Evolutionary conservation across 495 filamentous ascomycete genomes (phyloP).

Genomic region (Glutinoglossum americanum): DNA sequence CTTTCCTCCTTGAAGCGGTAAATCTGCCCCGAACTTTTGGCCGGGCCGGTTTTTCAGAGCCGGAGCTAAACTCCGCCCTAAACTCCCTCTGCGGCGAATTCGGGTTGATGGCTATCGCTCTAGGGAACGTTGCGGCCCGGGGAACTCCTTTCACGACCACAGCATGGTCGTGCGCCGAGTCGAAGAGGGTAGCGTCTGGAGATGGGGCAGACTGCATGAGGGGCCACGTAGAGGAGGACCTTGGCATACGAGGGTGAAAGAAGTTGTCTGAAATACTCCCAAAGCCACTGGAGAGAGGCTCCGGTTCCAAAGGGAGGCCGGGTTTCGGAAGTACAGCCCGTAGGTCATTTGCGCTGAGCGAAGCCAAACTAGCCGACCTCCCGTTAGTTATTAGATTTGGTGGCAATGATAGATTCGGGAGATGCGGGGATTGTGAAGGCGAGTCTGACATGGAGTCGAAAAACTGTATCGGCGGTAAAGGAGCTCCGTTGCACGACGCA

Average conservation of each 20-base stretch:
- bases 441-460: constrained; percentile 1
- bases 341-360: constrained; percentile 17
- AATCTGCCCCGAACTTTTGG: constrained; percentile 48
- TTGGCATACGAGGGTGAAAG: constrained; percentile 7
- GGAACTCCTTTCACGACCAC: background rate
- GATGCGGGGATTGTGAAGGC: constrained; percentile 21
- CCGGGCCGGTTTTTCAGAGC: constrained; percentile 27
- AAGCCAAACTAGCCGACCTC: constrained; percentile 19
- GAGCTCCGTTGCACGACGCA: background rate
- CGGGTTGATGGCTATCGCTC: constrained; percentile 34
- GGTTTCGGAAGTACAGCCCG: constrained; percentile 19
- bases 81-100: constrained; percentile 32
- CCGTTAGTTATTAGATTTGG: constrained; percentile 18
- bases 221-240: constrained; percentile 1
- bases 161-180: constrained; percentile 4
- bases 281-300: constrained; percentile 7
- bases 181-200: constrained; percentile 5
- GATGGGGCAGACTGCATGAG: background rate
- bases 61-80: constrained; percentile 30
- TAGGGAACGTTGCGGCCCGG: constrained; percentile 25
- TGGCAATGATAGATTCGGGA: constrained; percentile 21
- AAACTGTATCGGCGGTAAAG: constrained; percentile 5
- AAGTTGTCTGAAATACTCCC: constrained; percentile 13
- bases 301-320: constrained; percentile 14
- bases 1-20: constrained; percentile 40